Evolutionary conservation across 768 basidiomycete species (phyloP), one percentile per base, ranked within the genome.

Genomic region (Trametes meyenii): DNA sequence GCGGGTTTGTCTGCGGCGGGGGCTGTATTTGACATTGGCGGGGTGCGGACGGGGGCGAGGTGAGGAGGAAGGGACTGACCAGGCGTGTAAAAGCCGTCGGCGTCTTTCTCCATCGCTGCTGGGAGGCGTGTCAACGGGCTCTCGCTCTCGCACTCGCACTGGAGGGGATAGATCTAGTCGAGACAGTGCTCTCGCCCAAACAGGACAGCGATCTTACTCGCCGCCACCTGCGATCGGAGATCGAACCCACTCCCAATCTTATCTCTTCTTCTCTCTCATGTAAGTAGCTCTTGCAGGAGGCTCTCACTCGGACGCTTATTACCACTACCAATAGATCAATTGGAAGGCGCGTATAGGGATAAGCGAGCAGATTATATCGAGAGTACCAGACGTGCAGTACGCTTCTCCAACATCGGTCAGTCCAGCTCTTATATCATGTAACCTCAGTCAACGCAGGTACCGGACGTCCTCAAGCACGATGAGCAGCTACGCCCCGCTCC

Each of bases 1-100:
- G 63, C 42, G 7, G 61, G 43, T 17, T 45, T 6, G 12, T 54
- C 53, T 60, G 44, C 55, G 38, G 63, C 14, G 6, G 63, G 46
- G 11, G 58, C 54, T 56, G 62, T 1, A 33, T 49, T 40, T 13
- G 63, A 48, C 54, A 64, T 64, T 35, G 26, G 39, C 46, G 43
- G 19, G 38, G 24, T 33, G 33, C 39, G 46, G 29, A 11, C 5
- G 56, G 38, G 43, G 49, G 44, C 45, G 35, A 35, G 45, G 39
- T 16, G 35, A 55, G 45, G 40, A 40, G 16, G 26, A 49, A 17
- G 46, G 33, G 14, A 45, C 49, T 53, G 40, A 62, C 63, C 78
- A 6, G 88, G 81, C 19, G 80, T 85, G 70, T 88, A 91, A 73
- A 92, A 92, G 1, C 90, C 90, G 56, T 92, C 90, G 54, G 83